Conservation (phyloP, 2,329 filamentous ascomycete genomes). For the Phyllosticta paracitricarpa region DNA sequence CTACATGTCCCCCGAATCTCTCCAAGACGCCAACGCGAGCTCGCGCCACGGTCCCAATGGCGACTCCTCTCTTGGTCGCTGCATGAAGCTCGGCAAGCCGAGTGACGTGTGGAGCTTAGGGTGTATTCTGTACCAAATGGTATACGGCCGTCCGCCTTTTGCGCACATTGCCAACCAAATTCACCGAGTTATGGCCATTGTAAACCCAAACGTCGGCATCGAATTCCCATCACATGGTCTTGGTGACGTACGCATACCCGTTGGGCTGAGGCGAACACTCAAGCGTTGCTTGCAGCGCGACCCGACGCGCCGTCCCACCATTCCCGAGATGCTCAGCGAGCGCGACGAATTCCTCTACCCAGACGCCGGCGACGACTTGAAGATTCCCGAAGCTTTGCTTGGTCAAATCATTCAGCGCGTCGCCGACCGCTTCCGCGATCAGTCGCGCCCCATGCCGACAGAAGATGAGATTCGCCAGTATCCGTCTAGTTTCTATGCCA, state of each 20-base stretch:
- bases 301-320: constrained; percentile 45
- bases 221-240: constrained; percentile 61
- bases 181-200: constrained; percentile 76
- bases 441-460: constrained; percentile 41
- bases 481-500: constrained; percentile 37
- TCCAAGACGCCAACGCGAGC: constrained; percentile 71
- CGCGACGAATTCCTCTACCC: constrained; percentile 50
- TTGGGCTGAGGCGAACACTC: constrained; percentile 46
- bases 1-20: constrained; percentile 95
- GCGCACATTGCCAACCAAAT: constrained; percentile 83
- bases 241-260: constrained; percentile 49
- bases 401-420: constrained; percentile 50
- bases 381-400: constrained; percentile 45
- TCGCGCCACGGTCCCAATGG: constrained; percentile 32
- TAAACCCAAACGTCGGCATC: constrained; percentile 65
- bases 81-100: constrained; percentile 93
- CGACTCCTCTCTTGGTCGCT: constrained; percentile 46
- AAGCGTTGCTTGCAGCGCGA: constrained; percentile 50
- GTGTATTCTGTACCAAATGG: constrained; percentile 96
- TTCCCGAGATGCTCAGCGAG: constrained; percentile 46
- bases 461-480: constrained; percentile 44
- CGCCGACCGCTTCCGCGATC: constrained; percentile 47
- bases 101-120: constrained; percentile 94
- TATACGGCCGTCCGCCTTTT: constrained; percentile 93
- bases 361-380: constrained; percentile 42